These are phyloP conservation scores for Yarrowia sp. DNA, from an alignment of 805 yeast species.

Conservation along the genomic window DNA sequence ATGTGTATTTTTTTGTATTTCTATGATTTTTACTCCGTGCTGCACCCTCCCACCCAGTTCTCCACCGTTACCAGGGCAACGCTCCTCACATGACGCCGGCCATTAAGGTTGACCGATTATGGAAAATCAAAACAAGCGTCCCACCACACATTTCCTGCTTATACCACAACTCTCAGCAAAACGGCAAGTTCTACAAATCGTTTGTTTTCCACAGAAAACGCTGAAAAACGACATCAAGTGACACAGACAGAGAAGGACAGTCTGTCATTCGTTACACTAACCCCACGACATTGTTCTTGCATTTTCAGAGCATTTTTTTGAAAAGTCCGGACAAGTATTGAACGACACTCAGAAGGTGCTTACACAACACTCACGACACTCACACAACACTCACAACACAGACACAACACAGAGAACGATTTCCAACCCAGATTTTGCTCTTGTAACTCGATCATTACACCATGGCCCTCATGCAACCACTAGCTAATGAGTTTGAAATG, in stretches of 20 bases:
- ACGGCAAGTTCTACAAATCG: neutral
- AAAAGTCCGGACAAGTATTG: too few relatives aligned
- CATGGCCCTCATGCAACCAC: conserved; percentile 19
- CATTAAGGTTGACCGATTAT: conserved; percentile 21
- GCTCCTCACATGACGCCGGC: neutral
- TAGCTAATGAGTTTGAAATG: conserved; percentile 15
- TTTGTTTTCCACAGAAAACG: neutral
- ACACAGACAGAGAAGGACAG: neutral
- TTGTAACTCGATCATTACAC: too few relatives aligned
- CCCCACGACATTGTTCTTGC: neutral
- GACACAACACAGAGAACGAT: too few relatives aligned
- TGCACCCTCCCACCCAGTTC: neutral
- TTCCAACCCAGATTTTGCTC: too few relatives aligned
- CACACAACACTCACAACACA: too few relatives aligned
- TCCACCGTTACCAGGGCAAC: conserved; percentile 5
- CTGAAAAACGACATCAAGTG: neutral
- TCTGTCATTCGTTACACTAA: neutral
- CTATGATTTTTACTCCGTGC: neutral
- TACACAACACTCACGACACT: too few relatives aligned
- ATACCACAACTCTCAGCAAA: neutral
- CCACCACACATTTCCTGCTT: neutral
- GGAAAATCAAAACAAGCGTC: conserved; percentile 25
- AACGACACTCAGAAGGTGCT: too few relatives aligned
- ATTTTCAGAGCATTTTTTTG: too few relatives aligned
- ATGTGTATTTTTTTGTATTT: neutral